Conservation (phyloP, 2,329 filamentous ascomycete genomes). For the Bipolaris victoriae region DNA sequence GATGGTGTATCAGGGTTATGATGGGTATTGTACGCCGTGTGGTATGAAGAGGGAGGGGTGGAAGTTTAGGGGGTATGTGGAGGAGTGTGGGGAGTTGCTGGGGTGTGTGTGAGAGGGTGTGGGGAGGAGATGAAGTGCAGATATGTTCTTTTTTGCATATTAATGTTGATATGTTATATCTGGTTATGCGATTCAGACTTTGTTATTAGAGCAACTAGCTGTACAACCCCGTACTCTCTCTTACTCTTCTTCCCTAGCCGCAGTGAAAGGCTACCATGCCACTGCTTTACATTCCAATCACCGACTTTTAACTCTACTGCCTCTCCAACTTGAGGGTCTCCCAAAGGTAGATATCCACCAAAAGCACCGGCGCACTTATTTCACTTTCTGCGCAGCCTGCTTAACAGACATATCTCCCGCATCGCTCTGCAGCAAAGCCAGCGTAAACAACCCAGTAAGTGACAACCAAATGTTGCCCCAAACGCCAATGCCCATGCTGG, state of each 20-base stretch:
- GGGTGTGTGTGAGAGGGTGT: neutral
- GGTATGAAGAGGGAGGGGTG: slow-evolving; percentile 4
- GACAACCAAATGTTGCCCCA: slow-evolving; percentile 37
- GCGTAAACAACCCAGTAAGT: slow-evolving; percentile 24
- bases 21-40: slow-evolving; percentile 11
- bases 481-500: slow-evolving; percentile 32
- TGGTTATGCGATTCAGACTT: too few species aligned
- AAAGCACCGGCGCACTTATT: neutral
- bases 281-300: too few species aligned
- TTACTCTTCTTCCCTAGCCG: too few species aligned
- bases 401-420: slow-evolving; percentile 17
- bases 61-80: slow-evolving; percentile 11
- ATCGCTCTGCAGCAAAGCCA: slow-evolving; percentile 15
- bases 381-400: slow-evolving; percentile 21
- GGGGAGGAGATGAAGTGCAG: neutral
- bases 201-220: too few species aligned
- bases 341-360: too few species aligned
- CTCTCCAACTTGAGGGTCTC: neutral
- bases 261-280: too few species aligned
- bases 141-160: too few species aligned
- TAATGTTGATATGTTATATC: too few species aligned
- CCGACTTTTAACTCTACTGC: neutral
- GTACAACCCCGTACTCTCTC: too few species aligned
- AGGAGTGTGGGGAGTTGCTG: slow-evolving; percentile 1
- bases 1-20: neutral